phyloP scores from a whole-genome alignment of 371 early-diverging fungal genomes.

The Rhizomucor miehei region DNA sequence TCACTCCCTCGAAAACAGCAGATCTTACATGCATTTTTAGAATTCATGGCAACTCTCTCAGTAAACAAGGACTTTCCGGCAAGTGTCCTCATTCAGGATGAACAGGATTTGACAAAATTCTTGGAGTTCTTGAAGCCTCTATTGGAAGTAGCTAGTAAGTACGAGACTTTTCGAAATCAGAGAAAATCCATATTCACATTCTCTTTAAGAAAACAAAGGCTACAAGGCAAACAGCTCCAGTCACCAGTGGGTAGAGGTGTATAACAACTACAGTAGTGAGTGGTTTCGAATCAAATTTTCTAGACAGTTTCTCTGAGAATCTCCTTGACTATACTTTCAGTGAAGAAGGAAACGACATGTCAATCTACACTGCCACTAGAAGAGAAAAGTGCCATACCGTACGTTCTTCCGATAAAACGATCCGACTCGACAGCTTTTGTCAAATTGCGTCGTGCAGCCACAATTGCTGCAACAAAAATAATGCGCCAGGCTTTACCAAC shows the following conservation, averaged over 20 bases:
- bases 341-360: conserved; percentile 13
- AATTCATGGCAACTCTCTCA: conserved; percentile 4
- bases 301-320: not conserved
- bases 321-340: not conserved
- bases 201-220: conserved; percentile 9
- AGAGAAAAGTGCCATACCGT: conserved; percentile 21
- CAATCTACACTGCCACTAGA: conserved; percentile 20
- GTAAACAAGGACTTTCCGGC: conserved; percentile 8
- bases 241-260: conserved; percentile 27
- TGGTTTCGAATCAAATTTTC: not conserved
- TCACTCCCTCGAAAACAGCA: not conserved
- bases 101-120: conserved; percentile 22
- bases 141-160: conserved; percentile 16
- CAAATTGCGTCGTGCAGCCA: conserved; percentile 30
- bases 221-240: conserved; percentile 3
- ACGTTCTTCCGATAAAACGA: conserved; percentile 34
- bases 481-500: not conserved
- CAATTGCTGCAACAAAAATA: conserved; percentile 10
- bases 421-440: conserved; percentile 32
- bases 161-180: not conserved
- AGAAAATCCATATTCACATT: not conserved
- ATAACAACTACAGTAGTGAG: conserved; percentile 20
- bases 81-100: conserved; percentile 25
- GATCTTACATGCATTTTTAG: not conserved
- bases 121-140: conserved; percentile 17